Conservation (phyloP, 805 yeast genomes). For the Lipomyces spencermartinsiae region DNA sequence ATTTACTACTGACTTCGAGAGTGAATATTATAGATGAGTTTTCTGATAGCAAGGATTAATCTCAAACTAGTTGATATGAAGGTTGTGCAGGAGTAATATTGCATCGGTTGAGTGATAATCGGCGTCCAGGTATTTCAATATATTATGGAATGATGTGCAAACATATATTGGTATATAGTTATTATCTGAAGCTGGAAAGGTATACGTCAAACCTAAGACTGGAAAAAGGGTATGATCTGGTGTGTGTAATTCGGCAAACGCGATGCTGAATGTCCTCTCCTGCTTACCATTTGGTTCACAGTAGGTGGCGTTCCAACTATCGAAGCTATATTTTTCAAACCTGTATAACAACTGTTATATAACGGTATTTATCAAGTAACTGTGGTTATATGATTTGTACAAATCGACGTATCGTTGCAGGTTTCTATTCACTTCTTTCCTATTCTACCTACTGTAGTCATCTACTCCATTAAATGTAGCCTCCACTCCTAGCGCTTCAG, state of each 20-base stretch:
- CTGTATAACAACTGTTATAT: neutral
- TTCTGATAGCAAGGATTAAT: neutral
- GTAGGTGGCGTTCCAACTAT: too few relatives aligned
- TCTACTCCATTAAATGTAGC: constrained; percentile 38
- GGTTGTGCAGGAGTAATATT: too few relatives aligned
- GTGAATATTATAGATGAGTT: neutral
- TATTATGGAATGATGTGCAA: neutral
- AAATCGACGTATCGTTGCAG: neutral
- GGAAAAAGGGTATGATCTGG: neutral
- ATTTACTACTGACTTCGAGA: neutral
- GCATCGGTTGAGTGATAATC: too few relatives aligned
- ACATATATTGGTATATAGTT: neutral
- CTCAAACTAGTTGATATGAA: neutral
- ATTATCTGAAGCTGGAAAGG: neutral
- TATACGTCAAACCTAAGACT: neutral
- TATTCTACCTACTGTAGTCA: constrained; percentile 28
- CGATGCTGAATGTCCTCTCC: neutral
- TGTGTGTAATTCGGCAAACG: neutral
- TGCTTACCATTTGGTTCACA: too few relatives aligned
- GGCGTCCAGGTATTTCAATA: neutral
- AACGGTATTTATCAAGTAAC: too few relatives aligned
- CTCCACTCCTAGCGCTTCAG: constrained; percentile 37
- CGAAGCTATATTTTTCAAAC: neutral
- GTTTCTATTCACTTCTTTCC: neutral
- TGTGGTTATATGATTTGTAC: neutral